Percentiles rank a stretch among this genome's conserved stretches.
Conservation (phyloP, 768 basidiomycete genomes). For the Leccinum broughii region DNA sequence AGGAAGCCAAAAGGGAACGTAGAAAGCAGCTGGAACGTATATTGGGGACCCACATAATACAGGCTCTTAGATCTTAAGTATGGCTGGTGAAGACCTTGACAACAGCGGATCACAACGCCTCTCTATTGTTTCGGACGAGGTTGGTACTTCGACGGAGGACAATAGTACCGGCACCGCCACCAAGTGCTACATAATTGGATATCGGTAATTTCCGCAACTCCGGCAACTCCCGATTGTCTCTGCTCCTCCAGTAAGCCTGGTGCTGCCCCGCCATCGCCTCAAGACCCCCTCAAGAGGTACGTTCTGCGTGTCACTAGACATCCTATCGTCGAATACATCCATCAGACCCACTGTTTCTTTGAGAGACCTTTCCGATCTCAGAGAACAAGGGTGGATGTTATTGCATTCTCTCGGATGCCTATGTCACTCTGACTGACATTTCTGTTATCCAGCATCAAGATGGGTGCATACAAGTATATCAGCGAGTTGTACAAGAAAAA, state of each 20-base stretch:
- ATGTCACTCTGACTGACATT: slow-evolving; percentile 15
- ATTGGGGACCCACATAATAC: background rate
- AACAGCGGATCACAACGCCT: slow-evolving; percentile 17
- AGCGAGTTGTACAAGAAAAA: slow-evolving; percentile 98
- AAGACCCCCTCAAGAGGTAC: slow-evolving; percentile 30
- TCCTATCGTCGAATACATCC: slow-evolving; percentile 1
- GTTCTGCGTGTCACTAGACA: slow-evolving; percentile 16
- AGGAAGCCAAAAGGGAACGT: background rate
- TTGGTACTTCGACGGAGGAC: background rate
- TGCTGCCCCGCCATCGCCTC: slow-evolving; percentile 17
- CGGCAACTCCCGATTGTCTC: slow-evolving; percentile 23
- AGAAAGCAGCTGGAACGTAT: background rate
- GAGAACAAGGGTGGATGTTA: slow-evolving; percentile 27
- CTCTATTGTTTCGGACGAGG: slow-evolving; percentile 22
- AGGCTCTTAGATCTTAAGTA: slow-evolving; percentile 21
- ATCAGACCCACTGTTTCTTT: slow-evolving; percentile 2
- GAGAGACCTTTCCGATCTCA: slow-evolving; percentile 8
- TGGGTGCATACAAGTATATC: slow-evolving; percentile 97
- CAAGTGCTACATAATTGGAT: slow-evolving; percentile 12
- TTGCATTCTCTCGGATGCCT: slow-evolving; percentile 16
- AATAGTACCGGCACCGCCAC: background rate
- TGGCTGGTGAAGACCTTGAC: slow-evolving; percentile 14
- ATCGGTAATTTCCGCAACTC: slow-evolving; percentile 27
- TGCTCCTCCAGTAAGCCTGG: slow-evolving; percentile 4
- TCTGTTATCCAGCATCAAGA: slow-evolving; percentile 47